Evolutionary conservation across 768 basidiomycete genomes (phyloP), one percentile per base, ranked within the genome.

Genomic region (Pleurotus salmoneostramineus): DNA sequence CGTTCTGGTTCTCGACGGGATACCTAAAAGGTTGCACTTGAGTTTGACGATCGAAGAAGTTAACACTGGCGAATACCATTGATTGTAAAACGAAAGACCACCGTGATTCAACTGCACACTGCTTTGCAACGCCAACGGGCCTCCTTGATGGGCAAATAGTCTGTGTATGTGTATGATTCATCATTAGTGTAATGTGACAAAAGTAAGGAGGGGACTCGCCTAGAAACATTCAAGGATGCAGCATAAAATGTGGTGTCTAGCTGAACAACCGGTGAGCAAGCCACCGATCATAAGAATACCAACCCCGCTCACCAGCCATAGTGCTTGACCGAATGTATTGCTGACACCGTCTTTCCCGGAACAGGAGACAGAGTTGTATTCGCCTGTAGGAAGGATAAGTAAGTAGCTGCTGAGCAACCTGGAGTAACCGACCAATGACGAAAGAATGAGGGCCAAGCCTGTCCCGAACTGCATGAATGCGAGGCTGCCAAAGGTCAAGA

Each of bases 281-380:
- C 21, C 21, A 3, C 21, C 21, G 21, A 27, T 27, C 21, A 27
- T 27, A 3, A 27, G 21, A 27, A 27, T 27, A 27, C 21, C 21
- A 3, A 27, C 21, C 52, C 7, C 11, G 60, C 65, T 56, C 46
- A 75, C 76, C 50, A 83, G 68, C 81, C 81, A 82, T 34, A 83
- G 68, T 11, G 80, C 77, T 59, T 83, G 82, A 27, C 82, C 81
- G 56, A 83, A 81, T 2, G 82, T 82, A 60, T 82, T 79, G 64
- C 76, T 79, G 37, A 82, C 77, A 45, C 73, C 74, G 57, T 76
- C 72, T 52, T 70, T 75, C 4, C 82, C 82, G 10, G 77, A 76
- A 55, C 81, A 83, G 4, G 80, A 81, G 8, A 82, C 79, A 0
- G 81, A 82, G 58, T 81, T 83, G 60, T 80, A 82, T 66, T 83